A percentile compares a stretch with the other conserved stretches of the same genome.
phyloP scores from a whole-genome alignment of 805 yeast species.

The Aciculoconidium aculeatum region DNA sequence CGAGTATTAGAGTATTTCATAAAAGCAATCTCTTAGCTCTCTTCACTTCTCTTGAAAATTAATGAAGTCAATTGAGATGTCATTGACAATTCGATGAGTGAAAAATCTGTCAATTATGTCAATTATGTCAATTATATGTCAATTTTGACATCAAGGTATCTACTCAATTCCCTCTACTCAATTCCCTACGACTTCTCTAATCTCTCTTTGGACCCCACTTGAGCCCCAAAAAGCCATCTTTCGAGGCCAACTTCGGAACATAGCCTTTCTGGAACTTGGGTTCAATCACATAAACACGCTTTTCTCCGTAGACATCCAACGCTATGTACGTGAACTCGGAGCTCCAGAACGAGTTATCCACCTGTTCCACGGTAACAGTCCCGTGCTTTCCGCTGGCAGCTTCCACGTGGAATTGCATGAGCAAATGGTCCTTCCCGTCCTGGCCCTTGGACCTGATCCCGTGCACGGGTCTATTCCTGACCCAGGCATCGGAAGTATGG shows the following conservation, averaged over 20 bases:
- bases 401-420: constrained; percentile 84
- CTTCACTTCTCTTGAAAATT: too few species aligned
- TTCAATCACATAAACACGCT: constrained; percentile 62
- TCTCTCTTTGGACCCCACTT: constrained; percentile 81
- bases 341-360: constrained; percentile 57
- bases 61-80: too few species aligned
- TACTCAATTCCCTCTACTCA: constrained; percentile 1
- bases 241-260: constrained; percentile 32
- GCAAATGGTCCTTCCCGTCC: constrained; percentile 73
- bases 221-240: constrained; percentile 68
- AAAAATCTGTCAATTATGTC: too few species aligned
- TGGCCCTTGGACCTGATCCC: constrained; percentile 61
- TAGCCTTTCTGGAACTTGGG: constrained; percentile 46
- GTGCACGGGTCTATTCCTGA: constrained; percentile 79
- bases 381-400: constrained; percentile 58
- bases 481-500: constrained; percentile 64
- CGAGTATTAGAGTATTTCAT: too few species aligned
- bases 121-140: too few species aligned
- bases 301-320: constrained; percentile 67
- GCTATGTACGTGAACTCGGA: constrained; percentile 70
- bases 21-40: too few species aligned
- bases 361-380: constrained; percentile 73
- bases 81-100: too few species aligned
- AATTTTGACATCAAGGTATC: too few species aligned
- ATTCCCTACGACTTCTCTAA: constrained; percentile 7